A percentile compares a stretch with the other conserved stretches of the same genome.
phyloP scores from a whole-genome alignment of 306 rosid species.

The Malus asiatica region DNA sequence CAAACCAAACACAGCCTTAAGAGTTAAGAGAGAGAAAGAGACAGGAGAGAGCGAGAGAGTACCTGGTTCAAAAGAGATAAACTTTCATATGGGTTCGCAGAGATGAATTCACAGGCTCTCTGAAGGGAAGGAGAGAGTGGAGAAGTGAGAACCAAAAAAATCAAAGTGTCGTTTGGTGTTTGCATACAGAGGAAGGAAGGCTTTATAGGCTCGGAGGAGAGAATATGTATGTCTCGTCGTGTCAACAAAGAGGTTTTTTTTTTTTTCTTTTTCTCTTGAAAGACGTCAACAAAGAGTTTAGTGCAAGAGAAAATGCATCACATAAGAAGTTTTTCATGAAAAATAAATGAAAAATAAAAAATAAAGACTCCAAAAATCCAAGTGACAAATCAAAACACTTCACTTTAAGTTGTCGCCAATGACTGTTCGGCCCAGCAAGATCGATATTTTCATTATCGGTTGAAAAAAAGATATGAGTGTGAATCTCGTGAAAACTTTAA shows the following conservation, averaged over 20 bases:
- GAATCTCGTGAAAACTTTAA: not conserved
- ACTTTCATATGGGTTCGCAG: conserved; percentile 19
- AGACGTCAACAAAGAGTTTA: not conserved
- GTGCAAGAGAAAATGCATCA: not conserved
- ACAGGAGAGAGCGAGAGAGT: conserved; percentile 12
- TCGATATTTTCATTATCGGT: not conserved
- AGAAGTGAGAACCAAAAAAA: conserved; percentile 24
- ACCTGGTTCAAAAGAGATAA: conserved; percentile 32
- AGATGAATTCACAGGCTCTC: conserved; percentile 26
- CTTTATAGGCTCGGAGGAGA: not conserved
- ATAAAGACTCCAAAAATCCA: not conserved
- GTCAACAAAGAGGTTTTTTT: not conserved
- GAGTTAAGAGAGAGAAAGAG: not conserved
- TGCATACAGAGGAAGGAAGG: conserved; percentile 7
- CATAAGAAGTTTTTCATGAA: not conserved
- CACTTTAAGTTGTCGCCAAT: not conserved
- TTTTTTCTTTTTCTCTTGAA: no score
- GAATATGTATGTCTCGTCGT: conserved; percentile 1
- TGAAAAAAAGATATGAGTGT: not conserved
- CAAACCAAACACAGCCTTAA: conserved; percentile 1
- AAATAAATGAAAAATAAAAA: not conserved
- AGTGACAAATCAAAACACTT: not conserved
- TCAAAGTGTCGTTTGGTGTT: not conserved
- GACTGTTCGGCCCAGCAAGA: not conserved
- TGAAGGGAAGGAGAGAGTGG: conserved; percentile 12